Percentiles rank a stretch among this genome's conserved stretches.
Evolutionary conservation across 1,284 basidiomycete genomes (phyloP).

Genomic region (Ganoderma leucocontextum): DNA sequence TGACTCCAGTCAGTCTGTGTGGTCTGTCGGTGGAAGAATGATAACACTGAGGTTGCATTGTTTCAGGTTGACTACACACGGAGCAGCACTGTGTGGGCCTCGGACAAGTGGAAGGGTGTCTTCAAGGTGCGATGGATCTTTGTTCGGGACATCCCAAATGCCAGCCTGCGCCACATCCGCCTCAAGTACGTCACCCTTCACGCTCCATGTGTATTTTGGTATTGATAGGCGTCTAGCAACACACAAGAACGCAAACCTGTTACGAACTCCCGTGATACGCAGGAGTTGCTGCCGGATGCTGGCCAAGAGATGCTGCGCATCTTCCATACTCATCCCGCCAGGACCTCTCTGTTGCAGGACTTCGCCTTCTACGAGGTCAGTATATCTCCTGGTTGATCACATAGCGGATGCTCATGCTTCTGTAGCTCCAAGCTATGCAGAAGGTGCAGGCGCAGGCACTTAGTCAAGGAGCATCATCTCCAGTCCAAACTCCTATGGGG

Average conservation of each 20-base stretch:
- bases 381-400: neutral
- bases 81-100: constrained; percentile 94
- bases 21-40: neutral
- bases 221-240: constrained; percentile 66
- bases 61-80: constrained; percentile 80
- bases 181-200: constrained; percentile 64
- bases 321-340: constrained; percentile 89
- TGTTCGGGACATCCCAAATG: constrained; percentile 92
- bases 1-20: constrained; percentile 69
- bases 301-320: constrained; percentile 95
- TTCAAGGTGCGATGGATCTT: constrained; percentile 97
- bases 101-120: constrained; percentile 98
- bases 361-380: constrained; percentile 92
- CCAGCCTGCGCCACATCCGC: constrained; percentile 84
- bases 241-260: constrained; percentile 97
- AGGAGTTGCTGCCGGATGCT: constrained; percentile 92
- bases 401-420: constrained; percentile 14
- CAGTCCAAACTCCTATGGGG: constrained; percentile 37
- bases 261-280: constrained; percentile 91
- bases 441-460: constrained; percentile 51
- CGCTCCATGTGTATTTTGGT: neutral
- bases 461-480: constrained; percentile 50
- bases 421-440: constrained; percentile 80
- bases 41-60: neutral
- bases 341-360: constrained; percentile 92